Evolutionary conservation across 2,329 filamentous ascomycete genomes (phyloP), one percentile per base, ranked within the genome.

Genomic region (Diplodia sapinea): DNA sequence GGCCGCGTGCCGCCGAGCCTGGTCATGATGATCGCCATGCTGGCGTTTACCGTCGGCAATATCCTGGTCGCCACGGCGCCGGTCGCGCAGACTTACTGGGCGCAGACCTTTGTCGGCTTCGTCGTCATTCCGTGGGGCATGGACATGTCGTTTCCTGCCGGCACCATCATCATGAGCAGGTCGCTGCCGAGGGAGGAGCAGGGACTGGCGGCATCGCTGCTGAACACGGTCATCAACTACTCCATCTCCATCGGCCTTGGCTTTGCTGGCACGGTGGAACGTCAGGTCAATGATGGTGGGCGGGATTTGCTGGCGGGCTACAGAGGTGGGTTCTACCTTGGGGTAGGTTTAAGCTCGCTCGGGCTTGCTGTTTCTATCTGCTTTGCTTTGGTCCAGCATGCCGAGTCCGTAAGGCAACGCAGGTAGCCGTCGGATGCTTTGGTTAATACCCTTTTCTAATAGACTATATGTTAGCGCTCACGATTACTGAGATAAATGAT

Each of bases 211-310:
- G 83, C 83, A 0, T 91, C 38, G 11, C 38, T 40, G 6, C 86
- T 90, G 38, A 87, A 84, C 68, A 90, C 88, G 0, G 81, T 89
- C 12, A 85, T 91, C 69, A 91, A 92, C 75, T 92, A 91, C 73
- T 85, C 84, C 68, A 90, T 91, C 40, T 87, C 86, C 1, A 76
- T 91, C 2, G 88, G 87, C 0, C 80, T 92, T 0, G 89, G 89
- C 0, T 84, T 92, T 55, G 88, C 88, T 0, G 88, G 88, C 0
- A 90, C 87, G 0, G 84, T 90, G 2, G 87, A 91, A 71, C 68
- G 17, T 29, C 15, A 17, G 26, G 29, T 29, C 11, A 54, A 54
- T 7, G 15, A 54, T n/a, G 51, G 51, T 17, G 51, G 51, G 1
- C 2, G 17, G 17, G 26, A 54, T 6, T 9, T 31, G 1, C 33